A percentile compares a stretch with the other conserved stretches of the same genome.
Evolutionary conservation across 108 stramenopile species (phyloP).

Genomic region (Skeletonema potamos): DNA sequence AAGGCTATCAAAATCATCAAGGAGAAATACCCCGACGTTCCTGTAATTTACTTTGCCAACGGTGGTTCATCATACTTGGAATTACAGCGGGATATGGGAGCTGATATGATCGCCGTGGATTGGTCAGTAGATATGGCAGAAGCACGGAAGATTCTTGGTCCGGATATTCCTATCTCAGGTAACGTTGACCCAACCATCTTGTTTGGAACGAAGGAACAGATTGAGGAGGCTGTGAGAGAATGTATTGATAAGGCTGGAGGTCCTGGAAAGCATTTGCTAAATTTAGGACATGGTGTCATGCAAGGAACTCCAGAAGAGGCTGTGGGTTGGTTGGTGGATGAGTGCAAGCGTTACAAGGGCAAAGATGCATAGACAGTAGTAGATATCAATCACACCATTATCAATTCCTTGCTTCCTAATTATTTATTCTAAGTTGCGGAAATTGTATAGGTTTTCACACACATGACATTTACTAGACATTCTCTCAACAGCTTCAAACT

Average conservation of each 20-base stretch:
- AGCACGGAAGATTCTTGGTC: constrained; percentile 85
- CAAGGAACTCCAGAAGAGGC: constrained; percentile 95
- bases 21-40: constrained; percentile 84
- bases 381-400: neutral
- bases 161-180: constrained; percentile 82
- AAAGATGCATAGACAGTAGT: constrained; percentile 27
- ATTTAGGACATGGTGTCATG: constrained; percentile 98
- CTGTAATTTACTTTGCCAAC: constrained; percentile 98
- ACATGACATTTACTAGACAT: neutral
- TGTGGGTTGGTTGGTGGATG: constrained; percentile 92
- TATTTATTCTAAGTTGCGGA: neutral
- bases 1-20: constrained; percentile 90
- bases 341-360: constrained; percentile 84
- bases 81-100: constrained; percentile 87
- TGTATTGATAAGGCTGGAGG: constrained; percentile 96
- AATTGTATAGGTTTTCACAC: neutral
- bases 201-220: constrained; percentile 87
- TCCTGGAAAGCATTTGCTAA: constrained; percentile 88
- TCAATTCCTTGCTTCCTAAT: neutral
- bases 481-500: neutral
- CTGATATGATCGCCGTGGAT: constrained; percentile 90
- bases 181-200: constrained; percentile 96
- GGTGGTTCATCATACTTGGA: constrained; percentile 94
- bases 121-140: constrained; percentile 87
- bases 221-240: constrained; percentile 86